phyloP scores from a whole-genome alignment of 306 rosid species.

The Quercus rubra region DNA sequence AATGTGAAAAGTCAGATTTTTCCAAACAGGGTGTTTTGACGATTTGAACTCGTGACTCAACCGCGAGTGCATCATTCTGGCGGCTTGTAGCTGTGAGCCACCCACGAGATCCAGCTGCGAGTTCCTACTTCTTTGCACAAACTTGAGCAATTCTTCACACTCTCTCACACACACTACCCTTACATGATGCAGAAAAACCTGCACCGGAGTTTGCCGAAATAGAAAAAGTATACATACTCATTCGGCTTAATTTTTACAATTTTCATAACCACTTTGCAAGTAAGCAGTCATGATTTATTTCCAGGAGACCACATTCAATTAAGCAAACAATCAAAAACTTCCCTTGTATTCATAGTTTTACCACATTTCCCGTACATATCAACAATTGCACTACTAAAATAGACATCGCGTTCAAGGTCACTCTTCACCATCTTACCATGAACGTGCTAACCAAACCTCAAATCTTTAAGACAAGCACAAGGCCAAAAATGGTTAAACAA shows the following conservation, averaged over 20 bases:
- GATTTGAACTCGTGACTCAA: too few species aligned
- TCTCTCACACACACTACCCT: too few species aligned
- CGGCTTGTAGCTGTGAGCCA: too few species aligned
- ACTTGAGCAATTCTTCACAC: too few species aligned
- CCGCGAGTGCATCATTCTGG: too few species aligned
- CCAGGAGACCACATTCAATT: conserved; percentile 48
- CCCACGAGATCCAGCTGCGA: too few species aligned
- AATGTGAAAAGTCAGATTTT: too few species aligned
- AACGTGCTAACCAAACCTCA: conserved; percentile 46
- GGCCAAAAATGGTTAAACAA: too few species aligned
- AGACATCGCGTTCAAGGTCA: conserved; percentile 36
- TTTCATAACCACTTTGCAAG: conserved; percentile 54
- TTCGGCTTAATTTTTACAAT: conserved; percentile 33
- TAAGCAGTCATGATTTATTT: conserved; percentile 56
- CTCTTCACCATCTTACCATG: conserved; percentile 46
- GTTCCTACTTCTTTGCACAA: too few species aligned
- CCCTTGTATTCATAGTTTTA: conserved; percentile 32
- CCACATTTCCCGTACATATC: conserved; percentile 77
- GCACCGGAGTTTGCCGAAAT: conserved; percentile 60
- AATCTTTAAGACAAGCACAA: conserved; percentile 41
- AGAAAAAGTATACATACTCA: not conserved
- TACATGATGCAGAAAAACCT: conserved; percentile 42
- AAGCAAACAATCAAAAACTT: conserved; percentile 35
- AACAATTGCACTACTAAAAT: conserved; percentile 42
- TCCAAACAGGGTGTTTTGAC: too few species aligned